Evolutionary conservation across 2,329 filamentous ascomycete species (phyloP).

Genomic region (Aspergillus versicolor): DNA sequence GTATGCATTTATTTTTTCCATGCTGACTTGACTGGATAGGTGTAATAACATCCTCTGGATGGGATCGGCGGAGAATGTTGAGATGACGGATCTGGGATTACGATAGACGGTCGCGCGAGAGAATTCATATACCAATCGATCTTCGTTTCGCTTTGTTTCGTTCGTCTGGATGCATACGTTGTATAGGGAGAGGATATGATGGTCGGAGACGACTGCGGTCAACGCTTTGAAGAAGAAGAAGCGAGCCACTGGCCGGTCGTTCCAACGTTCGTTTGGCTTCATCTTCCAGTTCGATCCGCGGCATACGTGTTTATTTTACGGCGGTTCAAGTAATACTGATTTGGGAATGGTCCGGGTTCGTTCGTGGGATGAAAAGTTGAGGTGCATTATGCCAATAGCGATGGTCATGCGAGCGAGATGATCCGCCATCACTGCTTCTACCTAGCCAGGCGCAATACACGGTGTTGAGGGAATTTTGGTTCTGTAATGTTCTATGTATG

Average conservation of each 20-base stretch:
- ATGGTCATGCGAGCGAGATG: background rate
- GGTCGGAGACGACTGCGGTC: slow-evolving; percentile 1
- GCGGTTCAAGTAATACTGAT: slow-evolving; percentile 19
- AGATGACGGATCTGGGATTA: slow-evolving; percentile 46
- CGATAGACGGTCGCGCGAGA: slow-evolving; percentile 19
- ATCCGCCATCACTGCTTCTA: background rate
- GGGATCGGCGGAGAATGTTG: slow-evolving; percentile 54
- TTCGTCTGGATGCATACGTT: slow-evolving; percentile 3
- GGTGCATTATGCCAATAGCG: background rate
- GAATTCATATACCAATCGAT: slow-evolving; percentile 16
- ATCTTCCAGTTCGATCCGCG: slow-evolving; percentile 19
- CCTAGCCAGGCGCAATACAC: background rate
- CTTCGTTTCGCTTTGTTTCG: slow-evolving; percentile 1
- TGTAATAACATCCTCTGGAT: slow-evolving; percentile 99
- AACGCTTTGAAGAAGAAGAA: slow-evolving; percentile 6
- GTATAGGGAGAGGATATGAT: slow-evolving; percentile 5
- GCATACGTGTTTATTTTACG: slow-evolving; percentile 20
- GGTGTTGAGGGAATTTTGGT: background rate
- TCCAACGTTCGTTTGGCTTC: background rate
- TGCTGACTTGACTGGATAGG: slow-evolving; percentile 43
- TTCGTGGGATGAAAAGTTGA: slow-evolving; percentile 10
- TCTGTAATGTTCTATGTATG: background rate
- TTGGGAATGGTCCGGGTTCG: slow-evolving; percentile 4
- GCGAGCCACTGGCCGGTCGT: too few relatives aligned
- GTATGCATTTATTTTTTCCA: background rate